Evolutionary conservation across 169 alveolate genomes (phyloP).

Genomic region (Eimeria praecox): DNA sequence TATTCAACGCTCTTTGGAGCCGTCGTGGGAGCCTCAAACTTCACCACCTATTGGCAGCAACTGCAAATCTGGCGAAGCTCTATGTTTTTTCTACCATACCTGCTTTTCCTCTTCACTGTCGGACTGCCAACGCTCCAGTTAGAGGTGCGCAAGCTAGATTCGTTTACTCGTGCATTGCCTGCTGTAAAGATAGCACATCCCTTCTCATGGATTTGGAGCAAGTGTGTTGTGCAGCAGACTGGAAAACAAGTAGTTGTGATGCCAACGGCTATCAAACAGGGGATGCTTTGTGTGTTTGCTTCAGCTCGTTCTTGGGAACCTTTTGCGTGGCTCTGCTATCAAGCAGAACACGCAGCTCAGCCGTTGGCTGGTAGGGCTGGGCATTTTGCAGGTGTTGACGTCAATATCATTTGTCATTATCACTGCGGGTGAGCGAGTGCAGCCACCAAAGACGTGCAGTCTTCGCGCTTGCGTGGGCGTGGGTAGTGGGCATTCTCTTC

Average conservation of each 20-base stretch:
- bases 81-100: conserved; percentile 77
- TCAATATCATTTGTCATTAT: conserved; percentile 41
- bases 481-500: background rate
- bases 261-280: background rate
- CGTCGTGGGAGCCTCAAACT: conserved; percentile 71
- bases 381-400: conserved; percentile 62
- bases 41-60: conserved; percentile 77
- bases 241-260: background rate
- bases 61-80: conserved; percentile 76
- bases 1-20: conserved; percentile 77
- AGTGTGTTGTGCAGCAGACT: background rate
- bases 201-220: no score
- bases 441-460: background rate
- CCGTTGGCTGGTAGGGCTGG: conserved; percentile 72
- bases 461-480: background rate
- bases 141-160: conserved; percentile 74
- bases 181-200: background rate
- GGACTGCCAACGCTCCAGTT: conserved; percentile 77
- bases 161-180: background rate
- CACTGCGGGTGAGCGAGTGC: conserved; percentile 73
- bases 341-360: conserved; percentile 74
- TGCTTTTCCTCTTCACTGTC: conserved; percentile 58
- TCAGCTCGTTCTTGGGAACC: conserved; percentile 74
- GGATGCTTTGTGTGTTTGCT: background rate
- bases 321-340: conserved; percentile 70